Conservation (phyloP, 768 basidiomycete species). For the Aureoboletus auriporus region DNA sequence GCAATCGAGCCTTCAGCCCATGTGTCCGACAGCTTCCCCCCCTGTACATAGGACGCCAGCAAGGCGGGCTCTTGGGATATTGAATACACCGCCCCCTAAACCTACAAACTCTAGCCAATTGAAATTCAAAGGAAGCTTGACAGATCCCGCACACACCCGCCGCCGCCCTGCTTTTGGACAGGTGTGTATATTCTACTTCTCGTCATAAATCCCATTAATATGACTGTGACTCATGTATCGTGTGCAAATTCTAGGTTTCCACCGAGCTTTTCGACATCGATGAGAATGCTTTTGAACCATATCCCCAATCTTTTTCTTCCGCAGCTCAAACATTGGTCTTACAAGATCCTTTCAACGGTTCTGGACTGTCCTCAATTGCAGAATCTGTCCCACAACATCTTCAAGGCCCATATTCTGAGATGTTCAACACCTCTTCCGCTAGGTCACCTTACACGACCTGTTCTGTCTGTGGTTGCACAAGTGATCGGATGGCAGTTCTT, state of each 20-base stretch:
- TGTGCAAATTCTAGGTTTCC: conserved; percentile 35
- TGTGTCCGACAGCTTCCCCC: conserved; percentile 25
- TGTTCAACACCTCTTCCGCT: conserved; percentile 15
- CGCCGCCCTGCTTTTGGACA: conserved; percentile 39
- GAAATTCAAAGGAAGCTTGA: conserved; percentile 65
- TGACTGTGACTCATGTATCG: conserved; percentile 12
- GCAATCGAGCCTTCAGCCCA: conserved; percentile 47
- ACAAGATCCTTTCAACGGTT: conserved; percentile 42
- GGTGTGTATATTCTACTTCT: conserved; percentile 27
- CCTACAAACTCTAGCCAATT: conserved; percentile 49
- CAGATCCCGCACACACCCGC: conserved; percentile 60
- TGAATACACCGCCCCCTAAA: conserved; percentile 66
- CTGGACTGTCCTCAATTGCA: conserved; percentile 30
- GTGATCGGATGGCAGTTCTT: conserved; percentile 56
- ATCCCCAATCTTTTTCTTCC: conserved; percentile 36
- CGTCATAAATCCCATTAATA: conserved; percentile 9
- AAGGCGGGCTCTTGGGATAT: conserved; percentile 34
- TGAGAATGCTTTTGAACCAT: conserved; percentile 60
- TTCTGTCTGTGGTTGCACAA: conserved; percentile 57
- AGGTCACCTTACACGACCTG: conserved; percentile 36
- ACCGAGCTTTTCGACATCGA: conserved; percentile 70
- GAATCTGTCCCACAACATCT: conserved; percentile 26
- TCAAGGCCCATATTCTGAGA: conserved; percentile 18
- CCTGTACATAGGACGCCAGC: conserved; percentile 28
- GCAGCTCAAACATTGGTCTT: conserved; percentile 32